These are phyloP conservation scores for Candida xiaguanensis DNA, from an alignment of 805 yeast genomes.

Conservation along the genomic window DNA sequence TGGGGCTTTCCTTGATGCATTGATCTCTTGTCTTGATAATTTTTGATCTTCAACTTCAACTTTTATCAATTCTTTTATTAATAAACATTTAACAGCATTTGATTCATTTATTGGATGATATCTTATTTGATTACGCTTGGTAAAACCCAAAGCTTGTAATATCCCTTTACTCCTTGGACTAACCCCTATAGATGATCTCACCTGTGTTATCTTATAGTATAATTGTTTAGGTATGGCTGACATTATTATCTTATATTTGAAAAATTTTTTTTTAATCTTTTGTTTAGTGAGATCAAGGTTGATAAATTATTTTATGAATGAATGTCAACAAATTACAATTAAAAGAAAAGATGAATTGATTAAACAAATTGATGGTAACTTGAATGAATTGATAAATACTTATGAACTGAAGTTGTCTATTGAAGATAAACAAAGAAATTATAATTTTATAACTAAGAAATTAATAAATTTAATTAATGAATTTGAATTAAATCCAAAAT, in stretches of 20 bases:
- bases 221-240: conserved; percentile 14
- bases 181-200: conserved; percentile 81
- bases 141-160: conserved; percentile 69
- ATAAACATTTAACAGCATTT: conserved; percentile 79
- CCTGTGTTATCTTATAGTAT: conserved; percentile 61
- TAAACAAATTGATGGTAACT: conserved; percentile 7
- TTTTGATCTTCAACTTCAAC: conserved; percentile 67
- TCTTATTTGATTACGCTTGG: conserved; percentile 65
- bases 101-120: conserved; percentile 73
- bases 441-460: conserved; percentile 1
- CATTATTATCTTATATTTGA: not conserved
- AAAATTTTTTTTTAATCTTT: conserved; percentile 4
- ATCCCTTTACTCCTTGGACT: conserved; percentile 66
- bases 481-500: conserved; percentile 52
- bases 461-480: conserved; percentile 32
- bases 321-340: conserved; percentile 9
- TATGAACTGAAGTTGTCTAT: not conserved
- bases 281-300: not conserved
- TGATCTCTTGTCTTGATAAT: conserved; percentile 49
- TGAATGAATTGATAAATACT: conserved; percentile 1
- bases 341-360: conserved; percentile 17
- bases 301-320: conserved; percentile 2
- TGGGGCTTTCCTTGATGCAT: conserved; percentile 52
- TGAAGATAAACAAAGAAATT: not conserved
- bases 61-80: conserved; percentile 80